Percentiles rank a stretch among this genome's conserved stretches.
Evolutionary conservation across 176 grass and related monocot genomes (phyloP).

Genomic region (Thalia dealbata): DNA sequence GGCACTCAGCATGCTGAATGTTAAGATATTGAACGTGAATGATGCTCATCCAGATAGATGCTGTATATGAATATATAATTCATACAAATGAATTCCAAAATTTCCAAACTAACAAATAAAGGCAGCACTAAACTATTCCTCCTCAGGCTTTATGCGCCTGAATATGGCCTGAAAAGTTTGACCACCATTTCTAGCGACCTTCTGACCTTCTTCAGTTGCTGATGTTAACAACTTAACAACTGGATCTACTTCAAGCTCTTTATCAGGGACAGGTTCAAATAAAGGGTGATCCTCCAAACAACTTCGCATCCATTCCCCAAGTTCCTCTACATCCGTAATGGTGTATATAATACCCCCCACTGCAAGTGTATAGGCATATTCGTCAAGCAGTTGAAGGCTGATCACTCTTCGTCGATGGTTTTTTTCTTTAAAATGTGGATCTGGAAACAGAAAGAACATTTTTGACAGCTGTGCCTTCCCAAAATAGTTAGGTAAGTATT

Average conservation of each 20-base stretch:
- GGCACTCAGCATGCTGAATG: not conserved
- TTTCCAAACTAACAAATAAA: not conserved
- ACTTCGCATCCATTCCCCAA: constrained; percentile 73
- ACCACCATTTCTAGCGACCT: constrained; percentile 79
- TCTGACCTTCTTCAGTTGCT: constrained; percentile 82
- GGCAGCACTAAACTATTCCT: constrained; percentile 21
- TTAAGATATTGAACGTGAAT: not conserved
- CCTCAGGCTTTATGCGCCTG: constrained; percentile 41
- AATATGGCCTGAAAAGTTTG: constrained; percentile 79
- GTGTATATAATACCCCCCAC: constrained; percentile 84
- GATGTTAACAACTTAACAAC: constrained; percentile 63
- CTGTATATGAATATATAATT: not conserved
- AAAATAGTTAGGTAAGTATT: constrained; percentile 89
- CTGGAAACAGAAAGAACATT: constrained; percentile 96
- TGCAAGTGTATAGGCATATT: constrained; percentile 86
- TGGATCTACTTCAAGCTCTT: constrained; percentile 48
- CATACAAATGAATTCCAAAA: not conserved
- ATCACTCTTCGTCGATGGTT: constrained; percentile 79
- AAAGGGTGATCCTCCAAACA: constrained; percentile 79
- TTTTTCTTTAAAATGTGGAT: constrained; percentile 98
- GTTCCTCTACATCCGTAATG: constrained; percentile 79
- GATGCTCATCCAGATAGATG: not conserved
- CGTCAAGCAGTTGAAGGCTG: constrained; percentile 71
- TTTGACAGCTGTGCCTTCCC: constrained; percentile 78
- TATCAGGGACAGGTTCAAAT: constrained; percentile 42